Evolutionary conservation across 2,329 filamentous ascomycete species (phyloP).

Genomic region (Raffaelea albimanens): DNA sequence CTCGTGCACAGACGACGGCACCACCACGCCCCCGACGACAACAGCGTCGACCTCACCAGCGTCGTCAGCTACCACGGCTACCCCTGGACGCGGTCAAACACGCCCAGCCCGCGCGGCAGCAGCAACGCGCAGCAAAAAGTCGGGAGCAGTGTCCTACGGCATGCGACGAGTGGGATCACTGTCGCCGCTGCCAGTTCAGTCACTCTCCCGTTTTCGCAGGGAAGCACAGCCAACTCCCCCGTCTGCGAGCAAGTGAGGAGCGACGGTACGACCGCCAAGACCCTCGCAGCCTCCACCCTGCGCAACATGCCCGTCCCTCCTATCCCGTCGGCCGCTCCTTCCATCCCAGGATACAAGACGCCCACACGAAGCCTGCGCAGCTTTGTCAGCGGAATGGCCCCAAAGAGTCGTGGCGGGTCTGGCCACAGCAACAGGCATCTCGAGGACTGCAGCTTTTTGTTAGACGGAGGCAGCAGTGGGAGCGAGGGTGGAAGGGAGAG

Average conservation of each 20-base stretch:
- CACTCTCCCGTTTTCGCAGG: too few species aligned
- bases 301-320: too few species aligned
- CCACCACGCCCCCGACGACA: constrained; percentile 3
- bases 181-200: too few species aligned
- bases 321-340: too few species aligned
- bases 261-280: too few species aligned
- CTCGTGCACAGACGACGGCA: not conserved
- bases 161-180: too few species aligned
- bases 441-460: not conserved
- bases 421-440: not conserved
- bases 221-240: too few species aligned
- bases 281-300: too few species aligned
- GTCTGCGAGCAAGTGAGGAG: too few species aligned
- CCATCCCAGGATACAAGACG: constrained; percentile 5
- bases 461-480: too few species aligned
- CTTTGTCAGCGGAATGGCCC: constrained; percentile 16
- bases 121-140: not conserved
- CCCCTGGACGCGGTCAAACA: constrained; percentile 18
- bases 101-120: not conserved
- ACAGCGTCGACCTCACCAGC: constrained; percentile 19
- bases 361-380: constrained; percentile 20
- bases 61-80: constrained; percentile 22
- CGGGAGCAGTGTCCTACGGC: too few species aligned
- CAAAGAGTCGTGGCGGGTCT: constrained; percentile 13
- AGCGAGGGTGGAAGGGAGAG: too few species aligned